Evolutionary conservation across 352 stramenopile genomes (phyloP).

Genomic region (Phytophthora niederhauseri): DNA sequence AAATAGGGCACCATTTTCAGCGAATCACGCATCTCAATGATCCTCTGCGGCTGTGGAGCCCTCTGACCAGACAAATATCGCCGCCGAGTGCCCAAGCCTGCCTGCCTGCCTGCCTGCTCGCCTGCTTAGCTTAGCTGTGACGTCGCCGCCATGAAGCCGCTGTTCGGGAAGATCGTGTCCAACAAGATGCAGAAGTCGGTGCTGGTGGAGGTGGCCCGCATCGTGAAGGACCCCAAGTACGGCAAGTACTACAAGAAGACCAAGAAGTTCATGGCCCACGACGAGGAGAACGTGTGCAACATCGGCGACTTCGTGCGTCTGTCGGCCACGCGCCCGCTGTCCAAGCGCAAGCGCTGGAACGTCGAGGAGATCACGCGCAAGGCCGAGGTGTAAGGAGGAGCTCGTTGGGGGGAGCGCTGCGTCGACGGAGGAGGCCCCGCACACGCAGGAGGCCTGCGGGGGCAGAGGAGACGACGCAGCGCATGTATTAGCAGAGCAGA

Average conservation of each 20-base stretch:
- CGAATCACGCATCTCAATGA: constrained; percentile 8
- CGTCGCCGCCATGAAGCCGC: constrained; percentile 72
- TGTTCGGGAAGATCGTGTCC: constrained; percentile 96
- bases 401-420: constrained; percentile 4
- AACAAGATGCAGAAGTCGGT: constrained; percentile 98
- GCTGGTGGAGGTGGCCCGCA: constrained; percentile 94
- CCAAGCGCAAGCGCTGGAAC: constrained; percentile 91
- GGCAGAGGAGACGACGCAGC: constrained; percentile 4
- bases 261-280: constrained; percentile 98
- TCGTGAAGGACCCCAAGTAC: constrained; percentile 95
- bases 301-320: constrained; percentile 89
- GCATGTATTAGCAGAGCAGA: constrained; percentile 32
- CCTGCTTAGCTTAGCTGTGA: not conserved
- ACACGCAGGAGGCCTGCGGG: too few species aligned
- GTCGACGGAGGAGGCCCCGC: not conserved
- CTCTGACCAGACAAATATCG: constrained; percentile 33
- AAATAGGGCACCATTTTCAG: constrained; percentile 12
- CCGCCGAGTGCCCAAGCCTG: not conserved
- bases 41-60: constrained; percentile 18
- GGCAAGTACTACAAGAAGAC: constrained; percentile 96
- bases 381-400: constrained; percentile 70
- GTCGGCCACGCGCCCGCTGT: constrained; percentile 76
- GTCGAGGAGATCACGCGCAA: constrained; percentile 91
- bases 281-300: constrained; percentile 94
- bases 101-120: not conserved